Evolutionary conservation across 2,329 filamentous ascomycete genomes (phyloP).

Genomic region (Canariomyces notabilis): DNA sequence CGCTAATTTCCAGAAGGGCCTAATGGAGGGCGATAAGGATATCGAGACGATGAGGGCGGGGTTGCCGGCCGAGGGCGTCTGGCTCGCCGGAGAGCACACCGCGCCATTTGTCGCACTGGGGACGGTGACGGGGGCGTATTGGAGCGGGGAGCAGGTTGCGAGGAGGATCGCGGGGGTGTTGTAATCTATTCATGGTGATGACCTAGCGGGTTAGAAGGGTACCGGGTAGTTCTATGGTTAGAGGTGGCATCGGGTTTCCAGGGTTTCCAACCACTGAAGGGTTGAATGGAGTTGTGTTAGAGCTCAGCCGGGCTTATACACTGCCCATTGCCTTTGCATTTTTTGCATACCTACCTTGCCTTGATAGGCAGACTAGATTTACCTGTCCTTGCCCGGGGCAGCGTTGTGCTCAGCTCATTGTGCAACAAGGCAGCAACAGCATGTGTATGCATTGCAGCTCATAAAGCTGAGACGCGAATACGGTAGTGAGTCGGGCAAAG

Average conservation of each 20-base stretch:
- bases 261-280: too few relatives aligned
- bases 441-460: not conserved
- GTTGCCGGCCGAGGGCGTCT: slow-evolving; percentile 63
- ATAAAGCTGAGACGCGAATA: not conserved
- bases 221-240: not conserved
- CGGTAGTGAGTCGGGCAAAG: not conserved
- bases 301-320: too few relatives aligned
- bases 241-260: too few relatives aligned
- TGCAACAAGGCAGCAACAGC: not conserved
- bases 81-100: slow-evolving; percentile 88
- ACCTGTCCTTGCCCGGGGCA: too few relatives aligned
- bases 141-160: slow-evolving; percentile 78
- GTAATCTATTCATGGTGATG: not conserved
- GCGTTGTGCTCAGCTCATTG: not conserved
- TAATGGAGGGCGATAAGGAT: slow-evolving; percentile 65
- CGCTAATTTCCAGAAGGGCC: slow-evolving; percentile 74
- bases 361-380: too few relatives aligned
- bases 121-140: slow-evolving; percentile 86
- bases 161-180: slow-evolving; percentile 44
- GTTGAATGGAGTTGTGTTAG: not conserved
- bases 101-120: slow-evolving; percentile 84
- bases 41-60: slow-evolving; percentile 61
- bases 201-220: not conserved
- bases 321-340: too few relatives aligned
- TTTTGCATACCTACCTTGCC: too few relatives aligned